phyloP scores from a whole-genome alignment of 441 rosid species.

The Melastoma candidum region DNA sequence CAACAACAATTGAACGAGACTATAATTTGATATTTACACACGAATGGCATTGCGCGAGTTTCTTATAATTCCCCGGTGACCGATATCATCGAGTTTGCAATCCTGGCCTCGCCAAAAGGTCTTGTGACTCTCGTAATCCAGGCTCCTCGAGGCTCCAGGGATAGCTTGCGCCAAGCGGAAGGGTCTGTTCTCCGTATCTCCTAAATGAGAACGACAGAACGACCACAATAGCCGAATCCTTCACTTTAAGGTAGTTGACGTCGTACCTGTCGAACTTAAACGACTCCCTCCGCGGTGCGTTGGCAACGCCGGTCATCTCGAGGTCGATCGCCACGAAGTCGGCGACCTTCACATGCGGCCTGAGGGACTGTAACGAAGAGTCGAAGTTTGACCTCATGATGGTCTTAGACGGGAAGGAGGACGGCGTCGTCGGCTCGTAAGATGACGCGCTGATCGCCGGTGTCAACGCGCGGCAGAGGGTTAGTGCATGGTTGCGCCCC shows the following conservation, averaged over 20 bases:
- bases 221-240: constrained; percentile 49
- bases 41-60: no score
- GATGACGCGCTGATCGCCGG: constrained; percentile 9
- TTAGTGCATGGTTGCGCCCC: not conserved
- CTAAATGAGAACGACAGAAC: no score
- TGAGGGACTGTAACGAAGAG: constrained; percentile 39
- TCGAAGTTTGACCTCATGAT: constrained; percentile 73
- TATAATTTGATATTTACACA: no score
- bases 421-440: constrained; percentile 25
- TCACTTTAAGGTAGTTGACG: constrained; percentile 68
- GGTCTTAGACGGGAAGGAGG: constrained; percentile 60
- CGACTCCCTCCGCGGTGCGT: constrained; percentile 83
- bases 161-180: no score
- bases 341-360: constrained; percentile 53
- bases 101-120: no score
- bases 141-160: no score
- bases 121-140: no score
- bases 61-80: no score
- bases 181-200: no score
- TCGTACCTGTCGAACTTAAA: constrained; percentile 70
- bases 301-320: constrained; percentile 85
- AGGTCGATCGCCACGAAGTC: constrained; percentile 87
- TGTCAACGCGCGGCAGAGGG: constrained; percentile 19
- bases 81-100: no score
- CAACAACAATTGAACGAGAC: no score